Conservation (phyloP, 192 early-diverging fungal genomes). For the Borealophlyctis nickersoniae region DNA sequence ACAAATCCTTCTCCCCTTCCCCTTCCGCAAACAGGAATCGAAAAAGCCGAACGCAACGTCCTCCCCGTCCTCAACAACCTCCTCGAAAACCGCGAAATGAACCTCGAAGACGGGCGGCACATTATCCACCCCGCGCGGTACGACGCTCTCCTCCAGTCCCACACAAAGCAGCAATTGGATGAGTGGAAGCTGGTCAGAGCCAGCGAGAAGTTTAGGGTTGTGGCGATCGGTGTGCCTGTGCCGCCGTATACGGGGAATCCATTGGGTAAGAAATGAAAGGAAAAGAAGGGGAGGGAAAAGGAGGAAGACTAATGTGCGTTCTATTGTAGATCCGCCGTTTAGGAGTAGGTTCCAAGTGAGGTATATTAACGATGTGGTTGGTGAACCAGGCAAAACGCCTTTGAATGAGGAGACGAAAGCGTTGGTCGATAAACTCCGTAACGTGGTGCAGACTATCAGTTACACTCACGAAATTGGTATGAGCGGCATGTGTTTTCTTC, state of each 20-base stretch:
- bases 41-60: slow-evolving; percentile 83
- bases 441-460: slow-evolving; percentile 39
- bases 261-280: too few relatives aligned
- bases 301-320: slow-evolving; percentile 63
- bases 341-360: slow-evolving; percentile 75
- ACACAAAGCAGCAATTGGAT: slow-evolving; percentile 44
- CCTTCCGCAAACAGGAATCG: too few relatives aligned
- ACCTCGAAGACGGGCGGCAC: slow-evolving; percentile 75
- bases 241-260: slow-evolving; percentile 43
- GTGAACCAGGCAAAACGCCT: neutral
- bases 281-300: too few relatives aligned
- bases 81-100: slow-evolving; percentile 84
- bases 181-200: slow-evolving; percentile 65
- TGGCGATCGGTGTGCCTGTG: slow-evolving; percentile 71
- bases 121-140: slow-evolving; percentile 70
- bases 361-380: slow-evolving; percentile 28
- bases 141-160: slow-evolving; percentile 51
- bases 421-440: slow-evolving; percentile 16
- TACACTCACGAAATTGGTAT: slow-evolving; percentile 34
- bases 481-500: too few relatives aligned
- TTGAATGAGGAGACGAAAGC: neutral
- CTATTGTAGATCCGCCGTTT: slow-evolving; percentile 78
- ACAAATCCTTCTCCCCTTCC: too few relatives aligned
- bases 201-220: slow-evolving; percentile 64
- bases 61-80: slow-evolving; percentile 82